Percentiles rank a stretch among this genome's conserved stretches.
These are phyloP conservation scores for Coprinopsis sp. DNA, from an alignment of 768 basidiomycete species.

Conservation along the genomic window DNA sequence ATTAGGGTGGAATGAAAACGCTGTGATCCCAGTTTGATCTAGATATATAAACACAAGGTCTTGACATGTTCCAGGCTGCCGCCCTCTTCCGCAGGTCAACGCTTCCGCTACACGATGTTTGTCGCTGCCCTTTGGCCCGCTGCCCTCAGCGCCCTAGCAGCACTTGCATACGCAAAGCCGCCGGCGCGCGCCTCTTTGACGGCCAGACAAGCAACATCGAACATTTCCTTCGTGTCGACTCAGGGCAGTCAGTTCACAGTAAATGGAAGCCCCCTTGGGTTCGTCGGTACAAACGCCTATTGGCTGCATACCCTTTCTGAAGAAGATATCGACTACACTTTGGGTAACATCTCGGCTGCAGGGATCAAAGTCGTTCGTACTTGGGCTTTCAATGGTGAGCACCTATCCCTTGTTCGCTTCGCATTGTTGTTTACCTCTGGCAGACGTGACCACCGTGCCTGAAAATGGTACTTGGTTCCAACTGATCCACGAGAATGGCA, in stretches of 20 bases:
- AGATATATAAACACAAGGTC: no score
- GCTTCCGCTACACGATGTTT: conserved; percentile 9
- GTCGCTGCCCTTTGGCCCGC: conserved; percentile 14
- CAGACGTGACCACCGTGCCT: conserved; percentile 51
- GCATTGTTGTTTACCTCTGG: conserved; percentile 2
- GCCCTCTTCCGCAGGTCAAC: conserved; percentile 5
- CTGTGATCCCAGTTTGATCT: no score
- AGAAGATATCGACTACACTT: conserved; percentile 52
- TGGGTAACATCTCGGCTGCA: conserved; percentile 51
- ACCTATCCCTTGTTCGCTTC: conserved; percentile 3
- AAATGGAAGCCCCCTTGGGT: conserved; percentile 40
- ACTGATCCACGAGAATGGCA: conserved; percentile 45
- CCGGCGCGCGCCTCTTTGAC: conserved; percentile 27
- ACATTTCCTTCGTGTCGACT: conserved; percentile 41
- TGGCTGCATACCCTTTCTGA: conserved; percentile 53
- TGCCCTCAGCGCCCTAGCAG: conserved; percentile 18
- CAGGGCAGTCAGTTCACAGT: conserved; percentile 43
- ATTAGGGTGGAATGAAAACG: no score
- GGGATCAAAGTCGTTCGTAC: conserved; percentile 58
- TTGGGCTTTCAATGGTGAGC: conserved; percentile 69
- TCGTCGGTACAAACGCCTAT: conserved; percentile 56
- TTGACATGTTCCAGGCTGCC: not conserved
- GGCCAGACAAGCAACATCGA: conserved; percentile 10
- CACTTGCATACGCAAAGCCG: conserved; percentile 22
- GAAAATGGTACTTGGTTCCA: conserved; percentile 63